Evolutionary conservation across 169 alveolate species (phyloP), one percentile per base, ranked within the genome.

Genomic region (Babesia ovata): DNA sequence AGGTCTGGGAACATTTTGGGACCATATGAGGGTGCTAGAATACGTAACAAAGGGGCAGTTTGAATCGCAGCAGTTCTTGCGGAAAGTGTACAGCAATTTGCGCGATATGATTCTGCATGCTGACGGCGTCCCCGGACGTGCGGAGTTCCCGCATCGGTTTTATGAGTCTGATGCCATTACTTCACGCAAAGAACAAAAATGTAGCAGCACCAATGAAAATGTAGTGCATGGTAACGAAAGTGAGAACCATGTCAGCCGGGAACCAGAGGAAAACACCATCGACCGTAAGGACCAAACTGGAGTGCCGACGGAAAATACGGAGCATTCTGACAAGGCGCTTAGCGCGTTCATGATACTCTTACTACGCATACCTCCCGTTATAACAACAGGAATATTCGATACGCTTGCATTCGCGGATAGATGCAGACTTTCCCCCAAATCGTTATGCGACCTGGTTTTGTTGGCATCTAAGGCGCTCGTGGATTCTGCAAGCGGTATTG

Each of bases 1-100:
- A 39, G 39, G 39, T 10, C 16, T 24, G 42, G 22, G 42, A 22
- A 75, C 49, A 0, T 4, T 39, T 4, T 26, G 36, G 26, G 62
- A 56, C 61, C 72, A 77, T 22, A 10, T 67, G 45, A 77, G 56
- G 63, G 49, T 77, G n/a, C 33, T 77, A 46, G 63, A 77, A 16
- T 77, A 77, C 56, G 48, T 53, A n/a, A 28, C 73, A 17, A 67
- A 63, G 16, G 60, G 74, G 16, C 19, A 52, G 14, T 77, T 66
- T 49, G 63, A 26, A 2, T 10, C 11, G 3, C 19, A 2, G 2
- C n/a, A 44, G 52, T 9, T 65, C 0, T 65, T 65, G 53, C 26
- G 48, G 48, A 0, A 13, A 49, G 61, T 26, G 26, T 65, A 44
- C 61, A 46, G n/a, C 49, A 65, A 46, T n/a, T 7, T 65, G 65